Base-by-base conservation (phyloP, 73 alveolate genomes). In the Durusdinium trenchii region DNA sequence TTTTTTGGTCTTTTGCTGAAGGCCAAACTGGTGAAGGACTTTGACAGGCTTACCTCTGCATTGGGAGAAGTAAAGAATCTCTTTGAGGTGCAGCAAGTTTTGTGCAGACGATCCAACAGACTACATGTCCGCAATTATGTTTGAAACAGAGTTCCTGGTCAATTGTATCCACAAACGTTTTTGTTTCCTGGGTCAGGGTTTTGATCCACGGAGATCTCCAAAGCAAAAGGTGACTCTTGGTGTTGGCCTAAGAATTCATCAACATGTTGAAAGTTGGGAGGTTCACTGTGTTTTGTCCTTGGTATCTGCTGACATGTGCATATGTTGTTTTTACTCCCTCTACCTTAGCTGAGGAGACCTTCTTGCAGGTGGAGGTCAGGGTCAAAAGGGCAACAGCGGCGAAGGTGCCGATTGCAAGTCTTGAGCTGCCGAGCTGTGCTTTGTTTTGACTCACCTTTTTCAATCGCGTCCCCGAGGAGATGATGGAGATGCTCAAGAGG, bases 141-240 rank as follows among this genome's bases (percentile, higher is more conserved):
- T n/a, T n/a, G n/a, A n/a, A n/a, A n/a, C n/a, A n/a, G n/a, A n/a
- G n/a, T n/a, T n/a, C n/a, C n/a, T n/a, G n/a, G n/a, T n/a, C n/a
- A 26, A 26, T 71, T 71, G 83, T 28, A 0, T 5, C 6, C 83
- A 2, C 38, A 32, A 46, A 16, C 30, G 47, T 38, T 10, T 12
- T 16, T 42, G 45, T 42, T 78, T 6, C 20, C 62, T 40, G n/a
- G 50, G 14, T 28, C 86, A 91, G 98, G 98, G 98, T n/a, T 91
- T 91, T 71, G 98, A 91, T 91, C 98, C 98, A 10, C 98, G 98
- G 6, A 64, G 78, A 40, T 48, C 98, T 42, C 90, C 98, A 28
- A 89, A 89, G 96, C 67, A 91, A 38, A 67, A 91, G 79, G 47
- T 54, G 60, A 91, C 98, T 45, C 82, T 91, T 42, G 46, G 98